Conservation (phyloP, 805 yeast species). For the Monosporozyma unispora region DNA sequence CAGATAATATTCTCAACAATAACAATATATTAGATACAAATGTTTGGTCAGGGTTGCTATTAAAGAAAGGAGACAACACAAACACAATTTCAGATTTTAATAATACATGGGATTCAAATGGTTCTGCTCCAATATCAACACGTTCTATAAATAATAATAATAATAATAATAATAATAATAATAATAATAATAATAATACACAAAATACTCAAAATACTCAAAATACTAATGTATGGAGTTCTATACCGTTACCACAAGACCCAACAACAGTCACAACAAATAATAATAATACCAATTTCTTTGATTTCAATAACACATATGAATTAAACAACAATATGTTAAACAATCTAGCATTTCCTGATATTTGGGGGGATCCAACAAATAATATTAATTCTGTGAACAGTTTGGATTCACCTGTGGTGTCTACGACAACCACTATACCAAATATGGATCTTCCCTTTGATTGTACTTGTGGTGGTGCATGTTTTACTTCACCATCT, state of each 20-base stretch:
- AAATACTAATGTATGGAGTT: background rate
- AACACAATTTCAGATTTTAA: background rate
- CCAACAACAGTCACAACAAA: background rate
- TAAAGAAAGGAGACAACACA: background rate
- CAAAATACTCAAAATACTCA: too few species aligned
- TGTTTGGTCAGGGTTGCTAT: conserved; percentile 32
- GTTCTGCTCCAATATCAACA: background rate
- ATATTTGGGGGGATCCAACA: background rate
- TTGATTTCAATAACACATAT: background rate
- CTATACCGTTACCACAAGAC: background rate
- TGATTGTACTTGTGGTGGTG: background rate
- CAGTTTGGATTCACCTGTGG: background rate
- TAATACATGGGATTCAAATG: background rate
- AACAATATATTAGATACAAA: background rate
- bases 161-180: background rate
- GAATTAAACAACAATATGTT: background rate
- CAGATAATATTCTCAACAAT: too few species aligned
- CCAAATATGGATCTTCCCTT: background rate
- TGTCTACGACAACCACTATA: background rate
- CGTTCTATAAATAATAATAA: background rate
- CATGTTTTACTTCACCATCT: background rate
- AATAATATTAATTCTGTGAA: background rate
- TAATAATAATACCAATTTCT: background rate
- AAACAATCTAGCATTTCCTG: conserved; percentile 1
- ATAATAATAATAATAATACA: background rate